Percentiles rank a stretch among this genome's conserved stretches.
phyloP scores from a whole-genome alignment of 768 basidiomycete genomes.

The Coprinopsis sp. region DNA sequence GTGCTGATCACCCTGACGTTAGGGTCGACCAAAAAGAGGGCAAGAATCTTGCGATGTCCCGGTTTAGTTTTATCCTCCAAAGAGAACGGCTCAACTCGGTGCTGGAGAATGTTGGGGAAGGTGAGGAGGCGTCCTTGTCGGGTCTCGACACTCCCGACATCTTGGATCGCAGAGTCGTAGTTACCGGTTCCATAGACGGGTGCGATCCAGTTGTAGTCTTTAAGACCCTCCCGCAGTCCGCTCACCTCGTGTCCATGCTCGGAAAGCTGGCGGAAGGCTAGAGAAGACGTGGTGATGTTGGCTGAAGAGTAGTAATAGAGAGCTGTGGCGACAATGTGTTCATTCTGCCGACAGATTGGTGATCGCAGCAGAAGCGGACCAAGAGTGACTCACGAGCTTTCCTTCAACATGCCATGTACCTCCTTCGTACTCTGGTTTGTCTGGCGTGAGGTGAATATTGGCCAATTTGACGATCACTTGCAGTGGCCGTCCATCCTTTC shows the following conservation, averaged over 20 bases:
- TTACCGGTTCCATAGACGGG: slow-evolving; percentile 23
- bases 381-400: slow-evolving; percentile 14
- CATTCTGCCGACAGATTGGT: slow-evolving; percentile 19
- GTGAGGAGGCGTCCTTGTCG: slow-evolving; percentile 31
- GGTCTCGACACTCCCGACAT: slow-evolving; percentile 30
- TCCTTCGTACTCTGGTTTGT: slow-evolving; percentile 22
- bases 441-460: slow-evolving; percentile 27
- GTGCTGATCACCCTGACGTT: slow-evolving; percentile 20
- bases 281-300: slow-evolving; percentile 20
- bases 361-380: background rate
- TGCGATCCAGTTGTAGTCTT: slow-evolving; percentile 25
- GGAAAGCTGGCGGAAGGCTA: slow-evolving; percentile 22
- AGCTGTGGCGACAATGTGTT: slow-evolving; percentile 28
- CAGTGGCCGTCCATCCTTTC: slow-evolving; percentile 7
- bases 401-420: slow-evolving; percentile 30
- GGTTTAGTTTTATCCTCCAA: slow-evolving; percentile 29
- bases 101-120: slow-evolving; percentile 40
- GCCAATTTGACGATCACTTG: slow-evolving; percentile 23
- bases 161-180: slow-evolving; percentile 20
- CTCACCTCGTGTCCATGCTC: background rate
- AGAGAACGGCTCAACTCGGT: slow-evolving; percentile 32
- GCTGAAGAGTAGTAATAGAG: slow-evolving; percentile 25
- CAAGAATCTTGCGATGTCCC: slow-evolving; percentile 36
- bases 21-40: slow-evolving; percentile 35
- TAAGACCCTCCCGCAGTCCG: slow-evolving; percentile 20